Evolutionary conservation across 768 basidiomycete species (phyloP).

Genomic region (Pleurotus eryngii): DNA sequence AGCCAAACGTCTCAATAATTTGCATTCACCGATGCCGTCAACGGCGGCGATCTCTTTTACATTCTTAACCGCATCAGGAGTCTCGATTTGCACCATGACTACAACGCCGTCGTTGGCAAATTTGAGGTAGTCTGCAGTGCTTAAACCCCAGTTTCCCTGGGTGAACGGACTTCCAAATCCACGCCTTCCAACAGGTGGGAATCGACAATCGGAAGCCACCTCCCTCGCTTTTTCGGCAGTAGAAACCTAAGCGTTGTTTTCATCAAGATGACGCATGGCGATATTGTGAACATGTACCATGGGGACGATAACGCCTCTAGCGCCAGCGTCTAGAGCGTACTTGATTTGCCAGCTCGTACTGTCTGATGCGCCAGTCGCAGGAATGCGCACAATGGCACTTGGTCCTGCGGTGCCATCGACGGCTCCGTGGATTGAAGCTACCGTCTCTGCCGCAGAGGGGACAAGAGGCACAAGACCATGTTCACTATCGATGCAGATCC

Average conservation of each 20-base stretch:
- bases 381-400: slow-evolving; percentile 57
- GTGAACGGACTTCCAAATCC: slow-evolving; percentile 68
- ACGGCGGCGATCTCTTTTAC: slow-evolving; percentile 57
- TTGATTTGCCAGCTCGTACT: slow-evolving; percentile 72
- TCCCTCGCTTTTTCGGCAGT: slow-evolving; percentile 54
- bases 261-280: background rate
- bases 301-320: slow-evolving; percentile 60
- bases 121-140: slow-evolving; percentile 45
- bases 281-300: slow-evolving; percentile 41
- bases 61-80: slow-evolving; percentile 53
- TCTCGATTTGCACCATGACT: slow-evolving; percentile 70
- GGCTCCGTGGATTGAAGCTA: slow-evolving; percentile 50
- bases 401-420: slow-evolving; percentile 32
- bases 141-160: slow-evolving; percentile 54
- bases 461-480: slow-evolving; percentile 57
- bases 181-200: slow-evolving; percentile 59
- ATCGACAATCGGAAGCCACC: slow-evolving; percentile 53
- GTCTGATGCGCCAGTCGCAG: slow-evolving; percentile 55
- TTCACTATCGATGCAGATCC: slow-evolving; percentile 68
- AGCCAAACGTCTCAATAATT: background rate
- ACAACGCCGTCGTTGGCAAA: slow-evolving; percentile 53
- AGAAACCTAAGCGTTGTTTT: slow-evolving; percentile 41
- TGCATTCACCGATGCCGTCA: slow-evolving; percentile 52
- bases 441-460: slow-evolving; percentile 53
- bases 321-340: slow-evolving; percentile 65